Conservation (phyloP, 1,284 basidiomycete genomes). For the Malassezia pachydermatis region DNA sequence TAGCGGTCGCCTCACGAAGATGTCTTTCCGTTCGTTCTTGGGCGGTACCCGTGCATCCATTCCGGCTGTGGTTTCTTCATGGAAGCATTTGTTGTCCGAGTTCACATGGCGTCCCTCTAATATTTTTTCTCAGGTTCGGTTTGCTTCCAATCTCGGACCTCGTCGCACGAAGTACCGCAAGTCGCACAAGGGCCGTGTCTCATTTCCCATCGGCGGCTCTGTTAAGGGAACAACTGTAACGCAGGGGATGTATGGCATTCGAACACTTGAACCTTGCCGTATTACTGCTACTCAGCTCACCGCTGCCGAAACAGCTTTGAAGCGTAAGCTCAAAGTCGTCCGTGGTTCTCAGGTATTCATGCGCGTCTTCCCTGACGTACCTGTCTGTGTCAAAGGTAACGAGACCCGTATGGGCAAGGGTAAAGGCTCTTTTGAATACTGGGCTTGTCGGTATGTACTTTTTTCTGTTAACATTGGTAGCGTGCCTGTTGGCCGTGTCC, state of each 20-base stretch:
- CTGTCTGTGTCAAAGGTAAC: constrained; percentile 96
- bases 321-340: constrained; percentile 78
- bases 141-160: constrained; percentile 64
- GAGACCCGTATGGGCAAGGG: constrained; percentile 99
- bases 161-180: constrained; percentile 69
- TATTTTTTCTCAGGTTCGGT: constrained; percentile 43
- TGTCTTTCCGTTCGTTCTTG: constrained; percentile 5
- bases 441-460: constrained; percentile 73
- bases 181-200: constrained; percentile 72
- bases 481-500: constrained; percentile 78
- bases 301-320: constrained; percentile 75
- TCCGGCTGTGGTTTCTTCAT: background rate
- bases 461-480: constrained; percentile 50
- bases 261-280: constrained; percentile 72
- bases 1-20: background rate
- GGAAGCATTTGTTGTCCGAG: too few relatives aligned
- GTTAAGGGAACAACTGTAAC: constrained; percentile 85
- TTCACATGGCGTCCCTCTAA: too few relatives aligned
- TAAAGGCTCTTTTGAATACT: constrained; percentile 92
- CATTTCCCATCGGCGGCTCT: constrained; percentile 61
- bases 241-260: constrained; percentile 80
- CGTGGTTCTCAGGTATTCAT: constrained; percentile 81
- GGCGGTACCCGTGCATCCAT: background rate
- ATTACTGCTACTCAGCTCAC: constrained; percentile 84
- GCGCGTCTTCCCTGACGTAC: constrained; percentile 89